phyloP scores from a whole-genome alignment of 2,329 filamentous ascomycete species.

The Fusarium coicis region DNA sequence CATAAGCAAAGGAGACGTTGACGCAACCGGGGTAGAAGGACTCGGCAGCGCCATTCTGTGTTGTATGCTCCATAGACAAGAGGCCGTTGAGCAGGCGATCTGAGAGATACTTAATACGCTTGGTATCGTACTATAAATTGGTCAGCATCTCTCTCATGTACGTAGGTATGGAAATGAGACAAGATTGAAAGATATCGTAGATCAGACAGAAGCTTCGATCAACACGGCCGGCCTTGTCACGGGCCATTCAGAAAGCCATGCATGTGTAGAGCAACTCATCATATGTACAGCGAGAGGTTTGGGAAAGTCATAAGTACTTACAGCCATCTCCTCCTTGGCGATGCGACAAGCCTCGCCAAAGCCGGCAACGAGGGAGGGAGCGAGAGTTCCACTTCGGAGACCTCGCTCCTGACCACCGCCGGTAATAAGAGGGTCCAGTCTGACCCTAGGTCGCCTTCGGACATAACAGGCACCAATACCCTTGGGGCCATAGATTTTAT shows the following conservation, averaged over 20 bases:
- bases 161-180: slow-evolving; percentile 5
- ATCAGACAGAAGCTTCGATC: slow-evolving; percentile 77
- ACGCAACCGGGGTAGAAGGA: slow-evolving; percentile 96
- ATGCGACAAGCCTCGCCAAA: slow-evolving; percentile 97
- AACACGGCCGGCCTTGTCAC: slow-evolving; percentile 69
- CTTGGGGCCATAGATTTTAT: slow-evolving; percentile 99
- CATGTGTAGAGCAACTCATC: slow-evolving; percentile 89
- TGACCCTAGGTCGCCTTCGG: slow-evolving; percentile 88
- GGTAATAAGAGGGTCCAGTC: slow-evolving; percentile 94
- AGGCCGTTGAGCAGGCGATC: slow-evolving; percentile 86
- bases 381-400: slow-evolving; percentile 91
- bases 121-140: slow-evolving; percentile 82
- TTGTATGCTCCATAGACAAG: slow-evolving; percentile 89
- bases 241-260: slow-evolving; percentile 88
- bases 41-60: slow-evolving; percentile 84
- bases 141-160: slow-evolving; percentile 20
- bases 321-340: slow-evolving; percentile 87
- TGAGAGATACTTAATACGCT: slow-evolving; percentile 84
- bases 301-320: slow-evolving; percentile 62
- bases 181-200: slow-evolving; percentile 1
- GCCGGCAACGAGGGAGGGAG: slow-evolving; percentile 87
- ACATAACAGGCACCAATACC: slow-evolving; percentile 97
- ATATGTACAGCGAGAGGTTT: slow-evolving; percentile 49
- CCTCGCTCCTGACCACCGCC: slow-evolving; percentile 97
- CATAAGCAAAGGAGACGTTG: slow-evolving; percentile 98